phyloP scores from a whole-genome alignment of 2,329 filamentous ascomycete species.

The Aspergillus sp. region DNA sequence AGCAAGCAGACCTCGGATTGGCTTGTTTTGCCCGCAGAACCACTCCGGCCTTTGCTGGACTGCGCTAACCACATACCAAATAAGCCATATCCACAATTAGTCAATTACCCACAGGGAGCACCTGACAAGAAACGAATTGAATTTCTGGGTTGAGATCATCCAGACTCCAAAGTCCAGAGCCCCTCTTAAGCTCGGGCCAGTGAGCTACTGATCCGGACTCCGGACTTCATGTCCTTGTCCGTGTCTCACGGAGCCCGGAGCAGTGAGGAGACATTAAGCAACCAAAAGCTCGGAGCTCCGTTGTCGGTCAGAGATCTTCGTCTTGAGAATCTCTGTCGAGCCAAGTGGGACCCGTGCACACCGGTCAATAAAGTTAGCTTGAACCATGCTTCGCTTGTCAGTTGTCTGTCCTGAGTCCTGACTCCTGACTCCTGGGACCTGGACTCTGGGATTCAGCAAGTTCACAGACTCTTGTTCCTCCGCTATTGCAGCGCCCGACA shows the following conservation, averaged over 20 bases:
- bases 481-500: neutral
- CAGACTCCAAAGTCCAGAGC: too few relatives aligned
- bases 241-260: neutral
- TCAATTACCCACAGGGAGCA: neutral
- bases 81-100: neutral
- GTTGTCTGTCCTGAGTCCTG: too few relatives aligned
- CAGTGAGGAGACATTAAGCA: neutral
- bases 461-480: neutral
- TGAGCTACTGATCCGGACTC: neutral
- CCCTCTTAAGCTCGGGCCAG: neutral
- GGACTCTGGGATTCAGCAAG: neutral
- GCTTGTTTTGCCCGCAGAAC: neutral
- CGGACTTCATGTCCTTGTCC: neutral
- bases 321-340: neutral
- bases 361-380: constrained; percentile 4
- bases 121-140: neutral
- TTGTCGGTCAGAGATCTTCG: neutral
- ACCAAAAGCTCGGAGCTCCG: neutral
- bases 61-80: constrained; percentile 1
- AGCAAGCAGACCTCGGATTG: neutral
- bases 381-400: neutral
- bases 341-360: constrained; percentile 1
- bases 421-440: too few relatives aligned
- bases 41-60: neutral
- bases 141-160: neutral